Evolutionary conservation across 805 yeast species (phyloP), one percentile per base, ranked within the genome.

Genomic region (Ogataea populi-albae): DNA sequence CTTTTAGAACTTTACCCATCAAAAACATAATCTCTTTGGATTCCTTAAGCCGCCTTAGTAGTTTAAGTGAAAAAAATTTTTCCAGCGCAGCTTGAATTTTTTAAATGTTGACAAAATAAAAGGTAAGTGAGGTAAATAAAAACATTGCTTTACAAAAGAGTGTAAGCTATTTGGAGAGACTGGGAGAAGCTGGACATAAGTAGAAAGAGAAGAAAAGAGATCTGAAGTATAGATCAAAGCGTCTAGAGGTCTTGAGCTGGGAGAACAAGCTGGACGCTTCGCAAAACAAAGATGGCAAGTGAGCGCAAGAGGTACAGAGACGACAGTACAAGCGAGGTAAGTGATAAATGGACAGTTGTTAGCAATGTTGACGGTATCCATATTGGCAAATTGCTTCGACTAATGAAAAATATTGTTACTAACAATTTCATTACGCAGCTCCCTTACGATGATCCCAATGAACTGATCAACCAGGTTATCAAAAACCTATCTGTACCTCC

Each of bases 401-500:
- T 9, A 21, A 9, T 9, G 9, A 21, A 11, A 9, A 11, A 21
- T 21, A 21, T 8, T 25, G 28, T 12, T 12, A n/a, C 15, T 25
- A 12, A 8, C 14, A 12, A 8, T 17, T 7, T 25, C 7, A 12
- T n/a, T 8, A 12, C 11, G 15, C 15, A 47, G 50, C 32, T 40
- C 15, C 39, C 45, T 11, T 74, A 73, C 41, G 79, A 75, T 22
- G 82, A 79, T 54, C 77, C 79, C 3, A 68, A 67, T 26, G 87
- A 83, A 30, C 64, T 82, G 37, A 75, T 84, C 31, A 83, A 86
- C 55, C 79, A 81, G 14, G 86, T 89, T 15, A 84, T 87, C 21
- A 71, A 85, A 17, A 70, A 77, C 8, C 68, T 93, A 37, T 71
- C 75, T 9, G 66, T 71, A 9, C 96, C 98, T 0, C 79, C 79